Evolutionary conservation across 345 rosid genomes (phyloP).

Genomic region (Eucalyptus regnans): DNA sequence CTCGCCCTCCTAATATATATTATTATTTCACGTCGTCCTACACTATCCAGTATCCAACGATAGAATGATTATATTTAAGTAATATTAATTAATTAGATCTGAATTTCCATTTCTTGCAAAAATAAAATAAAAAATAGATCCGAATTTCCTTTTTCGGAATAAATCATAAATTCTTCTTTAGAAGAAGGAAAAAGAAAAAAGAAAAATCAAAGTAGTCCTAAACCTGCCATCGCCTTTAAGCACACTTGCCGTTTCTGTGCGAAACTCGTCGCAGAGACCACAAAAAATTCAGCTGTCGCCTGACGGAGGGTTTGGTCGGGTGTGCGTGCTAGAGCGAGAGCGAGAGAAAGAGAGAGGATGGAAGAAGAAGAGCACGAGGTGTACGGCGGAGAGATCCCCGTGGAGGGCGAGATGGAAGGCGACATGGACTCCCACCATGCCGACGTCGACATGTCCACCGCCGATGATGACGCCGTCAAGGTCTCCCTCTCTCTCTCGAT

Average conservation of each 20-base stretch:
- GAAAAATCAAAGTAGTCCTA: neutral
- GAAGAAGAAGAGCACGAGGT: constrained; percentile 97
- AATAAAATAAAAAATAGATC: neutral
- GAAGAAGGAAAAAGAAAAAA: no score
- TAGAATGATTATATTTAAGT: neutral
- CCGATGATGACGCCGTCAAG: constrained; percentile 80
- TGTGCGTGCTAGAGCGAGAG: neutral
- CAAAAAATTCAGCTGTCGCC: neutral
- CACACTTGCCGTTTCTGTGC: neutral
- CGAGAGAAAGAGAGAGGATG: constrained; percentile 12
- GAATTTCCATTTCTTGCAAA: neutral
- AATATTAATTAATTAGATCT: neutral
- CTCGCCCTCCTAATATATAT: neutral
- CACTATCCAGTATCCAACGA: neutral
- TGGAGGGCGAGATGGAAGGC: constrained; percentile 65
- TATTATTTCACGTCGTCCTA: accelerated
- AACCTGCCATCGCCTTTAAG: neutral
- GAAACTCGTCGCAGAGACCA: neutral
- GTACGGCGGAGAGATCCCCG: constrained; percentile 94
- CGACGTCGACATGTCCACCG: constrained; percentile 66
- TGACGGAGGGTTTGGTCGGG: neutral
- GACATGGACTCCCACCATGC: constrained; percentile 54
- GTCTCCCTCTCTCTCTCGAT: constrained; percentile 4
- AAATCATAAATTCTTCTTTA: neutral
- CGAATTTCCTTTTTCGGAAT: neutral